Evolutionary conservation across 2,329 filamentous ascomycete genomes (phyloP).

Genomic region (Colletotrichum gigasporum): DNA sequence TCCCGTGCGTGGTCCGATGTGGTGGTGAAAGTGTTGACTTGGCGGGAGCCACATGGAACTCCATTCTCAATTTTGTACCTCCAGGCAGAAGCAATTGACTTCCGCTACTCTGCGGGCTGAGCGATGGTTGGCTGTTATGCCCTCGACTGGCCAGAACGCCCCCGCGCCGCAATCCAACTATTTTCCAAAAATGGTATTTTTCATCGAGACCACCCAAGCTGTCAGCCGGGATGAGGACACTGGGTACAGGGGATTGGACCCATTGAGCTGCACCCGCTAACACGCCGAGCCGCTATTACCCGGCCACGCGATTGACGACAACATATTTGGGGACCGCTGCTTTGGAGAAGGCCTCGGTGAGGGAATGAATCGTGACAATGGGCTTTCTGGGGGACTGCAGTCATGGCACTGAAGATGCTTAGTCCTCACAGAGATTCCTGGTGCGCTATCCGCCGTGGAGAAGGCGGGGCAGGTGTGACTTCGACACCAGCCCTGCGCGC

Average conservation of each 20-base stretch:
- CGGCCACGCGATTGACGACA: conserved; percentile 18
- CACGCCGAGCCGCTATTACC: conserved; percentile 6
- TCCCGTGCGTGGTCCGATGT: neutral
- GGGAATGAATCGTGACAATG: neutral
- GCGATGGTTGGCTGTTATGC: neutral
- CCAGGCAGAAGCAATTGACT: conserved; percentile 26
- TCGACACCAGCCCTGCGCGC: neutral
- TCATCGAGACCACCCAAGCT: neutral
- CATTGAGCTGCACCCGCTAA: conserved; percentile 1
- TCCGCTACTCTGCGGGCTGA: neutral
- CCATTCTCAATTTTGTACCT: neutral
- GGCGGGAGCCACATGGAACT: neutral
- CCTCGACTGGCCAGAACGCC: neutral
- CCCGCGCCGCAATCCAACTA: conserved; percentile 9
- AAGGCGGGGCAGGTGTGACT: neutral
- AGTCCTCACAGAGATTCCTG: neutral
- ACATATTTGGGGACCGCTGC: neutral
- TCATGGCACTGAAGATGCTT: neutral
- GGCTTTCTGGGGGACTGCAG: neutral
- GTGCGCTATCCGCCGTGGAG: neutral
- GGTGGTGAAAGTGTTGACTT: neutral
- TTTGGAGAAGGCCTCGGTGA: neutral
- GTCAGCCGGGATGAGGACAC: conserved; percentile 8
- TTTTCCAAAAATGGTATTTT: conserved; percentile 29
- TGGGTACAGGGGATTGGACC: conserved; percentile 8